Percentiles rank a stretch among this genome's conserved stretches.
Conservation (phyloP, 768 basidiomycete species). For the Termitomyces sp. region DNA sequence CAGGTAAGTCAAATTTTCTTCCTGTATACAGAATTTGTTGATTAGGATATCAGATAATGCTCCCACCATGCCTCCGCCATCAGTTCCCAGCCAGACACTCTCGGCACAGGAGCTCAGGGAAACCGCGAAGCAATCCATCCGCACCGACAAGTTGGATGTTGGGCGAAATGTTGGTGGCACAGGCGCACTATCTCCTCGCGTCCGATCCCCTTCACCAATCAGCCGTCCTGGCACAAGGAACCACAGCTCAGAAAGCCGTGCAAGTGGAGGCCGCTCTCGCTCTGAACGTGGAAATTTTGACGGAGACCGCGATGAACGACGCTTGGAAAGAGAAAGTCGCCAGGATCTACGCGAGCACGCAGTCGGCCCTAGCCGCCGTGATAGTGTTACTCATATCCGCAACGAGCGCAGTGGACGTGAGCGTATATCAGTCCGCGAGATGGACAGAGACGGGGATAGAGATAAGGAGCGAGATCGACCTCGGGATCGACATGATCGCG, state of each 20-base stretch:
- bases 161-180: conserved; percentile 45
- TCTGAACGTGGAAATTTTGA: conserved; percentile 48
- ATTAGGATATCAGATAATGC: conserved; percentile 30
- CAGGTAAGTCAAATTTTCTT: conserved; percentile 25
- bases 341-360: conserved; percentile 40
- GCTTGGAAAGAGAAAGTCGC: conserved; percentile 44
- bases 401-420: conserved; percentile 43
- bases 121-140: conserved; percentile 67
- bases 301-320: conserved; percentile 44
- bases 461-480: conserved; percentile 42
- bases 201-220: conserved; percentile 60
- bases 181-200: conserved; percentile 51
- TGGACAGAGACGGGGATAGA: conserved; percentile 41
- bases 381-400: conserved; percentile 48
- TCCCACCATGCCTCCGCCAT: conserved; percentile 73
- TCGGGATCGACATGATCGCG: conserved; percentile 46
- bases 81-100: conserved; percentile 68
- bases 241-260: conserved; percentile 65
- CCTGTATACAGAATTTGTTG: conserved; percentile 34
- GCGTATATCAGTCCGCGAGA: conserved; percentile 31
- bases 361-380: conserved; percentile 34
- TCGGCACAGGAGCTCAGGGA: conserved; percentile 79
- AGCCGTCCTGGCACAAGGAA: conserved; percentile 67
- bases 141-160: conserved; percentile 40
- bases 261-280: conserved; percentile 58